phyloP scores from a whole-genome alignment of 768 basidiomycete species.

The Hericium alpestre region DNA sequence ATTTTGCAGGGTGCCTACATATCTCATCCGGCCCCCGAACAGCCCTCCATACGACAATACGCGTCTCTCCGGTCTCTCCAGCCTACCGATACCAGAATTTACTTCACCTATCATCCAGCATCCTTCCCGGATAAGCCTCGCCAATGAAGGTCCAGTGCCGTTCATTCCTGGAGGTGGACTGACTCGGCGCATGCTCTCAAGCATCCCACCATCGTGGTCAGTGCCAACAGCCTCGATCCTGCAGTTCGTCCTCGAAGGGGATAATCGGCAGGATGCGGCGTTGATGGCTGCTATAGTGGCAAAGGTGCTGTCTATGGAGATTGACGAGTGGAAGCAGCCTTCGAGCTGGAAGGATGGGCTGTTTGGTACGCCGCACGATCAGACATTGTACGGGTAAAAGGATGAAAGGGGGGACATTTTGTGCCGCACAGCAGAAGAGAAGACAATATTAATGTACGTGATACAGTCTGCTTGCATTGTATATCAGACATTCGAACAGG shows the following conservation, averaged over 20 bases:
- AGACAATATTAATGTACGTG: neutral
- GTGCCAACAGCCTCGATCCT: constrained; percentile 50
- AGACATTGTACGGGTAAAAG: constrained; percentile 55
- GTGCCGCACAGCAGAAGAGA: neutral
- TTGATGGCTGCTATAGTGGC: constrained; percentile 45
- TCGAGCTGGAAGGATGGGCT: constrained; percentile 50
- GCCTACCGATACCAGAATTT: constrained; percentile 45
- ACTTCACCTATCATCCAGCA: constrained; percentile 35
- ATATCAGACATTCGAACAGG: neutral
- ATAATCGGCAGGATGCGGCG: constrained; percentile 65
- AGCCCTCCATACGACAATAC: constrained; percentile 35
- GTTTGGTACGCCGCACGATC: constrained; percentile 66
- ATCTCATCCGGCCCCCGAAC: constrained; percentile 38
- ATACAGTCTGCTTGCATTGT: neutral
- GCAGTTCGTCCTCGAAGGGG: constrained; percentile 75
- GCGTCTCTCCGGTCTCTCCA: constrained; percentile 31
- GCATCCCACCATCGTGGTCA: constrained; percentile 34
- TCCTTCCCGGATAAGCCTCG: constrained; percentile 14
- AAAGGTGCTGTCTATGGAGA: constrained; percentile 34
- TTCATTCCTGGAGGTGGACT: constrained; percentile 77
- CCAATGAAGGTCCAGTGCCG: constrained; percentile 32
- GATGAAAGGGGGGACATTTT: neutral
- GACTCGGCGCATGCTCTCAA: constrained; percentile 46
- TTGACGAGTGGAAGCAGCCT: constrained; percentile 49
- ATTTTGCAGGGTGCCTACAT: constrained; percentile 48